phyloP scores from a whole-genome alignment of 2,329 filamentous ascomycete genomes.

The Fusarium subtropicale region DNA sequence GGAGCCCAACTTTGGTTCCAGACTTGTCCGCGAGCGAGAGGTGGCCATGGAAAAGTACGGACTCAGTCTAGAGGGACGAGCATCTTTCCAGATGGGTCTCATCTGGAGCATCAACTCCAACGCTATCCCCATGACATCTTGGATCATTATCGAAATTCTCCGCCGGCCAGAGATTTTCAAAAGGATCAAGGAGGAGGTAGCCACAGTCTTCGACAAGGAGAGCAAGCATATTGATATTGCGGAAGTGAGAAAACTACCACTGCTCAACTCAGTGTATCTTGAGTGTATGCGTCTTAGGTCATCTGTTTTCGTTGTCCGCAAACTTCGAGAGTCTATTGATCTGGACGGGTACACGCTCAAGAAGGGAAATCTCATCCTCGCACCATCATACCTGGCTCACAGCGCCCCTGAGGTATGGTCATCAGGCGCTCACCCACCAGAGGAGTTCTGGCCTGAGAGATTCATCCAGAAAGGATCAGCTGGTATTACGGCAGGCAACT shows the following conservation, averaged over 20 bases:
- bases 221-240: constrained; percentile 21
- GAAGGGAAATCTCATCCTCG: constrained; percentile 40
- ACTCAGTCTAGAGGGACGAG: constrained; percentile 37
- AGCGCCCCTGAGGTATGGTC: constrained; percentile 38
- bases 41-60: constrained; percentile 42
- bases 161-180: constrained; percentile 36
- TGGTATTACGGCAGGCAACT: constrained; percentile 36
- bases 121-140: constrained; percentile 44
- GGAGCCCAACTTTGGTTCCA: constrained; percentile 42
- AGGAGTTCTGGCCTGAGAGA: constrained; percentile 43
- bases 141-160: constrained; percentile 42
- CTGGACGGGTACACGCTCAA: constrained; percentile 41
- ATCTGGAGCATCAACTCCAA: constrained; percentile 46
- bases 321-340: constrained; percentile 39
- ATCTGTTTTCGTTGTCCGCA: constrained; percentile 41
- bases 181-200: constrained; percentile 28
- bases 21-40: constrained; percentile 41
- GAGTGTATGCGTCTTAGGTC: constrained; percentile 42
- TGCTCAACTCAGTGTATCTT: constrained; percentile 40
- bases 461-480: constrained; percentile 33
- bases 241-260: constrained; percentile 30
- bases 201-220: constrained; percentile 15
- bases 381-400: constrained; percentile 42
- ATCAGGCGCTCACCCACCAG: constrained; percentile 19
- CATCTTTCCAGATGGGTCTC: constrained; percentile 42